A percentile compares a stretch with the other conserved stretches of the same genome.
These are phyloP conservation scores for Gnaphalium uliginosum DNA, from an alignment of 129 eudicot species.

Conservation along the genomic window DNA sequence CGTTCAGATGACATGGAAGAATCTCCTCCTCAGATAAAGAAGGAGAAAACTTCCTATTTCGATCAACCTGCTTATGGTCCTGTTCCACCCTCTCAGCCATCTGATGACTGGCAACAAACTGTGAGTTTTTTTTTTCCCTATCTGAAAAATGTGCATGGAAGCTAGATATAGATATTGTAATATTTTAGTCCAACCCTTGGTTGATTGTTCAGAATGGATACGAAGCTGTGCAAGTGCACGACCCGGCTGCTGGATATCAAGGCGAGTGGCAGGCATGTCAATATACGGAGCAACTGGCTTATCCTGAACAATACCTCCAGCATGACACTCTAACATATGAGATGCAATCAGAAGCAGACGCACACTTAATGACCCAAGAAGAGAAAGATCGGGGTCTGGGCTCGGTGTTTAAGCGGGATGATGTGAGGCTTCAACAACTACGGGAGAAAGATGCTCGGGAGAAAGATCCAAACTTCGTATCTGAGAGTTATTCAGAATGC, in stretches of 20 bases:
- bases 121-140: constrained; percentile 34
- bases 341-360: constrained; percentile 66
- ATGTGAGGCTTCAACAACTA: constrained; percentile 83
- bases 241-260: constrained; percentile 57
- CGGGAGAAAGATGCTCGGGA: constrained; percentile 97
- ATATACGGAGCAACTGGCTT: constrained; percentile 77
- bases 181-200: constrained; percentile 1
- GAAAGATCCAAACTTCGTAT: constrained; percentile 95
- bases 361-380: constrained; percentile 88
- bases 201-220: constrained; percentile 62
- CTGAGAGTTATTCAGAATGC: constrained; percentile 97
- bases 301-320: constrained; percentile 81
- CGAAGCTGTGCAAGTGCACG: constrained; percentile 68
- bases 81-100: constrained; percentile 75
- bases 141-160: background rate
- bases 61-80: constrained; percentile 88
- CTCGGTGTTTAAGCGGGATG: constrained; percentile 98
- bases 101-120: constrained; percentile 76
- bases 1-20: constrained; percentile 96
- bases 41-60: constrained; percentile 59
- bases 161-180: background rate
- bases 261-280: constrained; percentile 97
- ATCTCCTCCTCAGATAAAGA: constrained; percentile 90
- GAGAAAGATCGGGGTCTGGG: constrained; percentile 98
- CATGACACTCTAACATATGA: constrained; percentile 62